phyloP scores from a whole-genome alignment of 2,329 filamentous ascomycete genomes.

The Monosporascus sp. region DNA sequence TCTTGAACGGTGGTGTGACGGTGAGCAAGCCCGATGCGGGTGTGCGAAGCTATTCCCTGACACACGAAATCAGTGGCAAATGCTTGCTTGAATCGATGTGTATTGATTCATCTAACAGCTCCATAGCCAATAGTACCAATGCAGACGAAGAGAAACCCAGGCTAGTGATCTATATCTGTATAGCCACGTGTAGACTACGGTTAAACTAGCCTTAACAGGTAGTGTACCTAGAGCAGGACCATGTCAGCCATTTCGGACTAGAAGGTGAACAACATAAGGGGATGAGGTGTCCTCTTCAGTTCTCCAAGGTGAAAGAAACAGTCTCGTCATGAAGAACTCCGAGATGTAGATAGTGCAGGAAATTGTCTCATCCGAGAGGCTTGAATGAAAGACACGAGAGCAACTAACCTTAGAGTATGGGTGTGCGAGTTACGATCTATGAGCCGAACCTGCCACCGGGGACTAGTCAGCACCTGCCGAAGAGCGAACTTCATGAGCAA shows the following conservation, averaged over 20 bases:
- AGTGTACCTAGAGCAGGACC: no score
- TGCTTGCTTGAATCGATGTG: background rate
- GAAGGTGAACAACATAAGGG: constrained; percentile 10
- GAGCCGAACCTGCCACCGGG: constrained; percentile 11
- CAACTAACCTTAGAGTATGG: constrained; percentile 4
- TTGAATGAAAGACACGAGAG: constrained; percentile 4
- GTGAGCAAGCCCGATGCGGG: no score
- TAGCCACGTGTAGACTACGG: background rate
- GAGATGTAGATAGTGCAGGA: constrained; percentile 40
- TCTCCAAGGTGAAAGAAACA: constrained; percentile 55
- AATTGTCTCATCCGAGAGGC: constrained; percentile 44
- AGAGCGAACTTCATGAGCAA: background rate
- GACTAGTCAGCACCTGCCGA: constrained; percentile 10
- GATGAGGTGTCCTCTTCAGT: constrained; percentile 40
- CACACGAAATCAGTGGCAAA: background rate
- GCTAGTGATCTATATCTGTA: no score
- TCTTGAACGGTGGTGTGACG: constrained; percentile 40
- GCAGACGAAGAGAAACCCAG: background rate
- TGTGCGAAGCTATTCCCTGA: no score
- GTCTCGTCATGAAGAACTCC: constrained; percentile 53
- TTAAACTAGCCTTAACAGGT: background rate
- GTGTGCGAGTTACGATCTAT: background rate
- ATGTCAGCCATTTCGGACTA: no score
- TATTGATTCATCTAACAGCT: background rate
- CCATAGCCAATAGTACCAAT: background rate